phyloP scores from a whole-genome alignment of 805 yeast genomes.

The Maudiozyma barnettii region DNA sequence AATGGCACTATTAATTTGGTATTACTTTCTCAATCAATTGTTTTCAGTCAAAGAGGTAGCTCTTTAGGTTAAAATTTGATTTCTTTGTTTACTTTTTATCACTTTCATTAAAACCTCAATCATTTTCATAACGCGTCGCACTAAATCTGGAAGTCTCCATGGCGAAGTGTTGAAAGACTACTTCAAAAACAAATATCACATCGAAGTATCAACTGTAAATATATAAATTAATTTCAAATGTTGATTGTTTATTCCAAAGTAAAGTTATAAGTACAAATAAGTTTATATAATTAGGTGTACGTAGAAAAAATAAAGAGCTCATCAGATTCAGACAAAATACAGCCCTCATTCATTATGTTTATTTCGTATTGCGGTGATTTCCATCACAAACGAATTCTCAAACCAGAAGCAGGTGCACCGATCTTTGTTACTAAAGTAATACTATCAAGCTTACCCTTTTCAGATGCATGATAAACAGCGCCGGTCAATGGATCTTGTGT shows the following conservation, averaged over 20 bases:
- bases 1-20: no score
- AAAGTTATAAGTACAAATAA: no score
- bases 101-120: no score
- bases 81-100: neutral
- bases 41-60: neutral
- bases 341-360: no score
- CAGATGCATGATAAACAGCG: slow-evolving; percentile 69
- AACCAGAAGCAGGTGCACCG: slow-evolving; percentile 90
- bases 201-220: no score
- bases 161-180: neutral
- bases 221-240: no score
- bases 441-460: slow-evolving; percentile 69
- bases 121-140: neutral
- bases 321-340: no score
- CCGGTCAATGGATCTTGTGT: slow-evolving; percentile 81
- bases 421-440: slow-evolving; percentile 69
- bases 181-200: neutral
- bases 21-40: neutral
- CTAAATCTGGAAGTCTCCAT: neutral
- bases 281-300: no score
- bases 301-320: no score
- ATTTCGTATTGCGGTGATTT: no score
- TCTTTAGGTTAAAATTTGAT: neutral
- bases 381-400: slow-evolving; percentile 38
- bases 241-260: no score